Conservation (phyloP, 306 rosid genomes). For the Acacia confusa region DNA sequence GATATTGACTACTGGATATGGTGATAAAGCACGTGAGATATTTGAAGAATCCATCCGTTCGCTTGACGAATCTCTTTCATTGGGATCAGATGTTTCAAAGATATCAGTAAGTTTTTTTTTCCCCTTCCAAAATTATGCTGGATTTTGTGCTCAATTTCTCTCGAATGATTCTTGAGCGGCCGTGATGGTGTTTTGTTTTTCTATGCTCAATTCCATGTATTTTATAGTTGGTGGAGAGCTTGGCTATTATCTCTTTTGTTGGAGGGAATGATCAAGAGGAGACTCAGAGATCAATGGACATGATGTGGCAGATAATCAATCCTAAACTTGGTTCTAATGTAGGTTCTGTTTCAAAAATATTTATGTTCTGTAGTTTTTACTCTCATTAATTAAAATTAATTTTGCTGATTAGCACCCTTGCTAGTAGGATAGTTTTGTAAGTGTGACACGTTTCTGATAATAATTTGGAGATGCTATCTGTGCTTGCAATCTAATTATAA, state of each 20-base stretch:
- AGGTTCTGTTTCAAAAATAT: constrained; percentile 20
- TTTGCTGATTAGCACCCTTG: constrained; percentile 7
- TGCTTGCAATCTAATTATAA: not conserved
- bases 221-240: constrained; percentile 79
- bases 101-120: constrained; percentile 49
- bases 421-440: not conserved
- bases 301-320: constrained; percentile 92
- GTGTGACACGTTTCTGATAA: not conserved
- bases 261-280: constrained; percentile 85
- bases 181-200: constrained; percentile 12
- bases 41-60: constrained; percentile 60
- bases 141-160: constrained; percentile 2
- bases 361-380: not conserved
- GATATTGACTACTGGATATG: constrained; percentile 79
- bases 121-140: constrained; percentile 12
- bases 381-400: not conserved
- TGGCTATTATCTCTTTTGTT: constrained; percentile 81
- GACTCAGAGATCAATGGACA: constrained; percentile 80
- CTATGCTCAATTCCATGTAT: constrained; percentile 26
- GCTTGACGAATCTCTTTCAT: constrained; percentile 63
- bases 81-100: constrained; percentile 55
- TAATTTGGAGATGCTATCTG: not conserved
- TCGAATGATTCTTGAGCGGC: not conserved
- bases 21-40: constrained; percentile 79
- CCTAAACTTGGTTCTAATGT: constrained; percentile 83